Evolutionary conservation across 192 early-diverging fungal genomes (phyloP).

Genomic region (Coemansia sp.): DNA sequence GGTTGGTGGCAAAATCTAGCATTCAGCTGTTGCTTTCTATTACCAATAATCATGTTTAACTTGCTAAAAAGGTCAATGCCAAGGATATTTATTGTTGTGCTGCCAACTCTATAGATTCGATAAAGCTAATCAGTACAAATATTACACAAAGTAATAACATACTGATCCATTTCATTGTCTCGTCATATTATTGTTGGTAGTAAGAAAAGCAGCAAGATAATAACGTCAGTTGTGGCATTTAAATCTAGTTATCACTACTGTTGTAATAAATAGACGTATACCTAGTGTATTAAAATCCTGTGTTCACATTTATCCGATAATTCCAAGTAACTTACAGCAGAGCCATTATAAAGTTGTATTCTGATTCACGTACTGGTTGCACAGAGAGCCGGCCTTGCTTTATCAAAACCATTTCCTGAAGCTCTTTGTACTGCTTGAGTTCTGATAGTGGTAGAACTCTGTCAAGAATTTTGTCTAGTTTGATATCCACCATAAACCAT

Average conservation of each 20-base stretch:
- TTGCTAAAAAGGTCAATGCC: too few relatives aligned
- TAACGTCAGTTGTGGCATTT: background rate
- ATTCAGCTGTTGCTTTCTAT: too few relatives aligned
- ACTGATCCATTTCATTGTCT: background rate
- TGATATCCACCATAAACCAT: conserved; percentile 86
- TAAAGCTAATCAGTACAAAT: too few relatives aligned
- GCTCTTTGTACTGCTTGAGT: conserved; percentile 57
- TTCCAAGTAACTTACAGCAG: background rate
- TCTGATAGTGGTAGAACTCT: conserved; percentile 65
- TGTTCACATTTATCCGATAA: too few relatives aligned
- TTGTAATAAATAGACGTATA: too few relatives aligned
- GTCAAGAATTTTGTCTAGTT: conserved; percentile 66
- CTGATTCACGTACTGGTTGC: conserved; percentile 63
- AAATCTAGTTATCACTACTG: background rate
- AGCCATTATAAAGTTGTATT: conserved; percentile 63
- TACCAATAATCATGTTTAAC: too few relatives aligned
- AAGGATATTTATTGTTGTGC: too few relatives aligned
- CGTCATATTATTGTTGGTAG: background rate
- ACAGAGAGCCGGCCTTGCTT: conserved; percentile 73
- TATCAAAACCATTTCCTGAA: conserved; percentile 68
- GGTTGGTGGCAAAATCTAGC: too few relatives aligned
- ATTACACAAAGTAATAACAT: too few relatives aligned
- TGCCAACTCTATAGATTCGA: too few relatives aligned
- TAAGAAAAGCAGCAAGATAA: background rate
- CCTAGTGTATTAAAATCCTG: too few relatives aligned